phyloP scores from a whole-genome alignment of 192 early-diverging fungal species.

The Coemansia sp. region DNA sequence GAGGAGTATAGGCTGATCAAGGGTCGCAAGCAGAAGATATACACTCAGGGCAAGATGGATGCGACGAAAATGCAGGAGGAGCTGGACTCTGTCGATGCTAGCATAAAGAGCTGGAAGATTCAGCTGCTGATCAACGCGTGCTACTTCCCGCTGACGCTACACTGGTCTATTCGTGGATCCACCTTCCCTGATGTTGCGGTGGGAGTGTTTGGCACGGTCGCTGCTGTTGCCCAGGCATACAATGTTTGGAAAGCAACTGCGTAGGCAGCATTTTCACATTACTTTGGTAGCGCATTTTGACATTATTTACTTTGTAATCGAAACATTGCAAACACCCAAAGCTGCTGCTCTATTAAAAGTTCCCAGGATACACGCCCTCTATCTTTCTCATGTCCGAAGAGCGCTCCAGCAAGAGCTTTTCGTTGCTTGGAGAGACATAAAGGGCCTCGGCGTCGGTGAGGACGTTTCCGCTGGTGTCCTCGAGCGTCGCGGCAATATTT shows the following conservation, averaged over 20 bases:
- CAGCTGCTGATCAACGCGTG: slow-evolving; percentile 86
- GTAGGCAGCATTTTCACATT: slow-evolving; percentile 14
- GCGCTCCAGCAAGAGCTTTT: slow-evolving; percentile 30
- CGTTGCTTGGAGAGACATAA: slow-evolving; percentile 62
- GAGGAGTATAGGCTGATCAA: slow-evolving; percentile 66
- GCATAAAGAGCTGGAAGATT: slow-evolving; percentile 63
- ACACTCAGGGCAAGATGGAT: slow-evolving; percentile 63
- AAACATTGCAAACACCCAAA: neutral
- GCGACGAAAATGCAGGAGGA: slow-evolving; percentile 66
- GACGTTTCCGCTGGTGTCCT: slow-evolving; percentile 59
- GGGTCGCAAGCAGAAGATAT: slow-evolving; percentile 46
- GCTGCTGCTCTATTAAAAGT: slow-evolving; percentile 23
- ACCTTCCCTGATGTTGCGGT: slow-evolving; percentile 91
- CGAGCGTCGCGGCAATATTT: slow-evolving; percentile 62
- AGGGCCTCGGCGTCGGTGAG: slow-evolving; percentile 67
- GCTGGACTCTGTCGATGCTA: slow-evolving; percentile 60
- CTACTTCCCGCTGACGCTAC: slow-evolving; percentile 86
- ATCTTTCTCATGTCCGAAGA: slow-evolving; percentile 22
- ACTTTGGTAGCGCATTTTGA: neutral
- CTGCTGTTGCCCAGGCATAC: slow-evolving; percentile 80
- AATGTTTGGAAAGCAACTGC: slow-evolving; percentile 78
- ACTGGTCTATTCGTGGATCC: slow-evolving; percentile 88
- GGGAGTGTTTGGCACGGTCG: slow-evolving; percentile 91
- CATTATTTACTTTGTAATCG: neutral
- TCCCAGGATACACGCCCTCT: slow-evolving; percentile 43